Conservation (phyloP, 2,329 filamentous ascomycete genomes). For the Cryphonectria nitschkei region DNA sequence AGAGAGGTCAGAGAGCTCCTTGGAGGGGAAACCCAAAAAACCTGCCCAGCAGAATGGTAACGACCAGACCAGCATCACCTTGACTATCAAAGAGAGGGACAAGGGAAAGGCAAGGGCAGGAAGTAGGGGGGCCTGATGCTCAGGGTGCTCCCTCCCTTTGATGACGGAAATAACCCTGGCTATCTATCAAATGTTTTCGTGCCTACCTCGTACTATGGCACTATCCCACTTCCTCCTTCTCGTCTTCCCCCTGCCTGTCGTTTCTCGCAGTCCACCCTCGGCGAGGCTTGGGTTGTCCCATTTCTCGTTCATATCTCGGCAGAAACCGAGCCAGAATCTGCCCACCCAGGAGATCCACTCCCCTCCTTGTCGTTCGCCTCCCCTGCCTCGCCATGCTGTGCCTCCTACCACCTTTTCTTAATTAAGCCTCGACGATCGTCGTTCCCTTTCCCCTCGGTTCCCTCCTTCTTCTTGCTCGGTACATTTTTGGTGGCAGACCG, state of each 20-base stretch:
- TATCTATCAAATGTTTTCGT: slow-evolving; percentile 15
- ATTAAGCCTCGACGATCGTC: slow-evolving; percentile 24
- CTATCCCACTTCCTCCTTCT: background rate
- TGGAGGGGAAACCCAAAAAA: background rate
- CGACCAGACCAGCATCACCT: background rate
- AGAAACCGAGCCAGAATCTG: slow-evolving; percentile 28
- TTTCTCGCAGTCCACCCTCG: background rate
- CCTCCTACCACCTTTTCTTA: slow-evolving; percentile 12
- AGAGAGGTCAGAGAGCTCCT: background rate
- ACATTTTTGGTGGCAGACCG: slow-evolving; percentile 8
- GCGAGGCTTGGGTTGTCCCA: slow-evolving; percentile 13
- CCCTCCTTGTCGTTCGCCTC: slow-evolving; percentile 1
- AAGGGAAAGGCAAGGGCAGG: background rate
- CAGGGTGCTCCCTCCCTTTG: background rate
- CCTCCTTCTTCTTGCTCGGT: slow-evolving; percentile 6
- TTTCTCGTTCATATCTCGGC: slow-evolving; percentile 15
- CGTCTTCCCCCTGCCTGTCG: slow-evolving; percentile 5
- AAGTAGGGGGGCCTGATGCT: background rate
- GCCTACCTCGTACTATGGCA: slow-evolving; percentile 3
- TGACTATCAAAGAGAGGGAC: background rate
- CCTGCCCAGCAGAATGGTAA: slow-evolving; percentile 3
- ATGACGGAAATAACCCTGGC: background rate
- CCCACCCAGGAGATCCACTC: slow-evolving; percentile 20
- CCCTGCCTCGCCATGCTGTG: background rate
- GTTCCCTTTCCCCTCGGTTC: slow-evolving; percentile 13